phyloP scores from a whole-genome alignment of 306 rosid species.

The Prunus padus region DNA sequence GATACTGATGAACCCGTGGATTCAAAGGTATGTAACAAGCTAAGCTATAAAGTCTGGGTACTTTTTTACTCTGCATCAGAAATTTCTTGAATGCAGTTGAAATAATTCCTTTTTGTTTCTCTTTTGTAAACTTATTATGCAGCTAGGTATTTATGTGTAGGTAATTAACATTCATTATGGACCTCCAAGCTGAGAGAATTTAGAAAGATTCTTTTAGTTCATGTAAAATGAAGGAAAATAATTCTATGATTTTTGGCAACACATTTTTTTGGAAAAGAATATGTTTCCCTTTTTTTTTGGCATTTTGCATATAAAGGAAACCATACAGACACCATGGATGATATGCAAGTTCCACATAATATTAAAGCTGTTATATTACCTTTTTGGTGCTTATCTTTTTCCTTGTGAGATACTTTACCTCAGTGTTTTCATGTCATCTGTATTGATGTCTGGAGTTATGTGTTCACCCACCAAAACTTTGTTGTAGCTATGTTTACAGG shows the following conservation, averaged over 20 bases:
- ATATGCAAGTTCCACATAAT: not conserved
- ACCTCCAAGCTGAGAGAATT: not conserved
- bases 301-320: not conserved
- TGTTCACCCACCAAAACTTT: constrained; percentile 15
- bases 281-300: no score
- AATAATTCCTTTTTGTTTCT: not conserved
- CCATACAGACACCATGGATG: not conserved
- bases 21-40: constrained; percentile 42
- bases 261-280: not conserved
- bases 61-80: not conserved
- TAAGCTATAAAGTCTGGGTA: not conserved
- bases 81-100: not conserved
- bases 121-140: not conserved
- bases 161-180: not conserved
- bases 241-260: not conserved
- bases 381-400: not conserved
- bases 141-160: not conserved
- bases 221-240: not conserved
- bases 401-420: not conserved
- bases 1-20: constrained; percentile 29
- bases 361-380: not conserved
- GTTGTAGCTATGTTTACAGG: constrained; percentile 44
- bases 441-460: not conserved
- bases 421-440: constrained; percentile 9
- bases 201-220: not conserved